Conservation (phyloP, 1,139 yeast genomes). For the Geotrichum siamense region DNA sequence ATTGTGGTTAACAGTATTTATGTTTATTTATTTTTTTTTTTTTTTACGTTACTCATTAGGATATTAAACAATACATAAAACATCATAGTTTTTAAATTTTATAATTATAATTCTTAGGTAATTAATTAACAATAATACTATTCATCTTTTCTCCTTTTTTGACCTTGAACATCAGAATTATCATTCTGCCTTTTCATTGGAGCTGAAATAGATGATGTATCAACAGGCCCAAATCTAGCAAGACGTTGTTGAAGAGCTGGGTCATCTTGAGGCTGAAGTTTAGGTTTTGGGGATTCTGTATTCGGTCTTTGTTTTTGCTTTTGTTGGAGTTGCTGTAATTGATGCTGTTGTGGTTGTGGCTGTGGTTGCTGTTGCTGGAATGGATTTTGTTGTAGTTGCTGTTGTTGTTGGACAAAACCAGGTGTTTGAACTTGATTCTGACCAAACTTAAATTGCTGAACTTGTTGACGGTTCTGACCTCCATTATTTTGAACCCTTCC, state of each 20-base stretch:
- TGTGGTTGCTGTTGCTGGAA: background rate
- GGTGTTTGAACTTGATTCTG: background rate
- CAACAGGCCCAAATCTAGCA: background rate
- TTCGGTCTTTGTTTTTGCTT: slow-evolving; percentile 1
- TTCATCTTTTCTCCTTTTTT: background rate
- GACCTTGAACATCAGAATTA: slow-evolving; percentile 2
- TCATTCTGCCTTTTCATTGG: background rate
- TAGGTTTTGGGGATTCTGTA: no score
- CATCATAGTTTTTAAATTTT: no score
- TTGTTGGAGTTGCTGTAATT: slow-evolving; percentile 3
- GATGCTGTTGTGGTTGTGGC: no score
- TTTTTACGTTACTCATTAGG: no score
- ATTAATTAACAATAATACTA: no score
- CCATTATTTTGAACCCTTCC: background rate
- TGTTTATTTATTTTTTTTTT: no score
- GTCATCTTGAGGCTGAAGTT: no score
- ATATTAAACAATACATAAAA: no score
- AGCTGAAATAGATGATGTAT: background rate
- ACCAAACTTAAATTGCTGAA: background rate
- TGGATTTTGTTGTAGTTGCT: background rate
- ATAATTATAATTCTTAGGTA: no score
- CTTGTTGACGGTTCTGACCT: background rate
- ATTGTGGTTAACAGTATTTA: no score
- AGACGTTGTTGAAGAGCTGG: background rate
- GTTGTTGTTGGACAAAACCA: no score